These are phyloP conservation scores for Camillea tinctor DNA, from an alignment of 2,329 filamentous ascomycete genomes.

Conservation along the genomic window DNA sequence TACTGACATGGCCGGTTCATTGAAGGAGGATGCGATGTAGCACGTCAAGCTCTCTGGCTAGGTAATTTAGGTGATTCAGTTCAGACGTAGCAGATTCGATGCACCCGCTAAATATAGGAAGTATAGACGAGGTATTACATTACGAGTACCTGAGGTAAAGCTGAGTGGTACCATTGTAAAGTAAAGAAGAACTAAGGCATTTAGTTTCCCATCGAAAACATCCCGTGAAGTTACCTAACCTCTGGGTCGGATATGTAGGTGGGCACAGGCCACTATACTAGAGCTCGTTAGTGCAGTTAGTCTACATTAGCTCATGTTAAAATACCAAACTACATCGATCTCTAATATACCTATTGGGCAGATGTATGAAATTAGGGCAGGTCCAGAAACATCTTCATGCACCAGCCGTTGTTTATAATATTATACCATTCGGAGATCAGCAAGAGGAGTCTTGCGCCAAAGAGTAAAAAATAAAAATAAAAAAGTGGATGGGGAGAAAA, in stretches of 20 bases:
- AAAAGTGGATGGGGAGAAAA: neutral
- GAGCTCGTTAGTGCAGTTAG: neutral
- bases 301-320: neutral
- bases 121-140: neutral
- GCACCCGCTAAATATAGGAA: neutral
- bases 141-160: neutral
- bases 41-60: neutral
- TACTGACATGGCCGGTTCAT: neutral
- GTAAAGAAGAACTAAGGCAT: too few species aligned
- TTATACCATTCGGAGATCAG: neutral
- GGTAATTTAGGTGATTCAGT: neutral
- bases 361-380: neutral
- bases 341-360: neutral
- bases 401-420: neutral
- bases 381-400: neutral
- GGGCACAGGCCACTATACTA: neutral
- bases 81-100: neutral
- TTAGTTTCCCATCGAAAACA: neutral
- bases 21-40: neutral
- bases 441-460: neutral
- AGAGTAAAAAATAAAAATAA: too few species aligned
- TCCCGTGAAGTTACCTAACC: neutral
- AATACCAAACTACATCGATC: neutral
- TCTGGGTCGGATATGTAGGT: neutral
- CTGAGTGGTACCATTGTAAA: neutral